phyloP scores from a whole-genome alignment of 805 yeast genomes.

The Cyberlindnera euphorbiiphila region DNA sequence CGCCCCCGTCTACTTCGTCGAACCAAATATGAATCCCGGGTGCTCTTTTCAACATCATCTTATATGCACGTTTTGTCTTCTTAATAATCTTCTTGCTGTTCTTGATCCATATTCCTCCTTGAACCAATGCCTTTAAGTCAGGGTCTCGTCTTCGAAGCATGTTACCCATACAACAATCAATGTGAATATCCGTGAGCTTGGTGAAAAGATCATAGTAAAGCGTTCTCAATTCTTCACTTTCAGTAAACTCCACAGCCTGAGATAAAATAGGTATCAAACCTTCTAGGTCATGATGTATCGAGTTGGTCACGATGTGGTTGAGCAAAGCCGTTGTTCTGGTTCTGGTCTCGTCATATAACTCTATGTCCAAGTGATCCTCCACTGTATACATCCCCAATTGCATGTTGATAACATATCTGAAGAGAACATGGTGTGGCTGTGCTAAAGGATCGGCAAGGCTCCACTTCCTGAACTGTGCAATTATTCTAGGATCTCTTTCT shows the following conservation, averaged over 20 bases:
- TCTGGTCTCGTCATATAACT: constrained; percentile 15
- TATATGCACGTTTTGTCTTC: constrained; percentile 28
- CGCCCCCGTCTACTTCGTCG: constrained; percentile 25
- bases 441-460: constrained; percentile 30
- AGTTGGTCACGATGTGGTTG: constrained; percentile 15
- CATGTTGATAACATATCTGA: constrained; percentile 34
- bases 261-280: constrained; percentile 34
- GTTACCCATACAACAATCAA: constrained; percentile 34
- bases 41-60: constrained; percentile 16
- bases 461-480: constrained; percentile 33
- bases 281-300: constrained; percentile 31
- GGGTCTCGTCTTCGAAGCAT: constrained; percentile 27
- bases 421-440: constrained; percentile 30
- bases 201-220: constrained; percentile 27
- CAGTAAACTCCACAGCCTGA: constrained; percentile 32
- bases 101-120: constrained; percentile 33
- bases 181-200: constrained; percentile 28
- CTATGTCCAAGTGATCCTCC: constrained; percentile 18
- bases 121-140: constrained; percentile 31
- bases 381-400: constrained; percentile 31
- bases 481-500: constrained; percentile 15
- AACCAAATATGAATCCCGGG: constrained; percentile 22
- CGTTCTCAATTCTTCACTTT: constrained; percentile 15
- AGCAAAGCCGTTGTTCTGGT: constrained; percentile 22
- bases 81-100: constrained; percentile 25